Evolutionary conservation across 768 basidiomycete genomes (phyloP).

Genomic region (Suillus variegatus): DNA sequence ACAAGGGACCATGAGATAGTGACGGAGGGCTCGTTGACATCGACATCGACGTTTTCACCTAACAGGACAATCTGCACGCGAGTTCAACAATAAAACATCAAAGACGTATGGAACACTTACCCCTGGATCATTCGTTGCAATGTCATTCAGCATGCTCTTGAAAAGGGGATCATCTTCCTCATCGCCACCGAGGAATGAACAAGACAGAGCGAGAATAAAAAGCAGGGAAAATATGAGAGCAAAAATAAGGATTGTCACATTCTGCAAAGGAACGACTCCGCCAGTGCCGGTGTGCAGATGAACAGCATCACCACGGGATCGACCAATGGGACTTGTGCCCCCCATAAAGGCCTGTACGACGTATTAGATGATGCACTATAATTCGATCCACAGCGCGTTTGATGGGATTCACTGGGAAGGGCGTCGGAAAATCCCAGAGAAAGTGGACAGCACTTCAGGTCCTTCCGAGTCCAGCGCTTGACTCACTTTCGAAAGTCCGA

Average conservation of each 20-base stretch:
- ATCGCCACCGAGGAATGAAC: slow-evolving; percentile 50
- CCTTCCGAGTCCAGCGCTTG: not conserved
- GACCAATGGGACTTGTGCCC: slow-evolving; percentile 15
- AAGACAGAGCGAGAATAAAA: slow-evolving; percentile 49
- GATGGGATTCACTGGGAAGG: not conserved
- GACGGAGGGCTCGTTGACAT: slow-evolving; percentile 58
- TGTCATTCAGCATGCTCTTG: slow-evolving; percentile 38
- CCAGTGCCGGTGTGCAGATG: not conserved
- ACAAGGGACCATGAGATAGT: slow-evolving; percentile 58
- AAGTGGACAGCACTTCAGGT: not conserved
- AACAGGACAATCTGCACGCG: slow-evolving; percentile 50
- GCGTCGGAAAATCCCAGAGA: not conserved
- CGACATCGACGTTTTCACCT: slow-evolving; percentile 59
- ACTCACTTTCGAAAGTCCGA: not conserved
- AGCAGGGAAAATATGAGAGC: slow-evolving; percentile 46
- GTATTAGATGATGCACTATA: not conserved
- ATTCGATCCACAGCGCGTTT: not conserved
- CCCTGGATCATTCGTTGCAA: slow-evolving; percentile 45
- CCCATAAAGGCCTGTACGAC: slow-evolving; percentile 17
- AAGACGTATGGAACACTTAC: slow-evolving; percentile 31
- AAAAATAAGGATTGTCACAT: slow-evolving; percentile 32
- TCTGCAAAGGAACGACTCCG: slow-evolving; percentile 30
- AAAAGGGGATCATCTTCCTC: slow-evolving; percentile 43
- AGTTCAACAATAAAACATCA: not conserved
- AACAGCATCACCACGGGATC: slow-evolving; percentile 2